These are phyloP conservation scores for Colletotrichum kahawae DNA, from an alignment of 2,329 filamentous ascomycete genomes.

Conservation along the genomic window DNA sequence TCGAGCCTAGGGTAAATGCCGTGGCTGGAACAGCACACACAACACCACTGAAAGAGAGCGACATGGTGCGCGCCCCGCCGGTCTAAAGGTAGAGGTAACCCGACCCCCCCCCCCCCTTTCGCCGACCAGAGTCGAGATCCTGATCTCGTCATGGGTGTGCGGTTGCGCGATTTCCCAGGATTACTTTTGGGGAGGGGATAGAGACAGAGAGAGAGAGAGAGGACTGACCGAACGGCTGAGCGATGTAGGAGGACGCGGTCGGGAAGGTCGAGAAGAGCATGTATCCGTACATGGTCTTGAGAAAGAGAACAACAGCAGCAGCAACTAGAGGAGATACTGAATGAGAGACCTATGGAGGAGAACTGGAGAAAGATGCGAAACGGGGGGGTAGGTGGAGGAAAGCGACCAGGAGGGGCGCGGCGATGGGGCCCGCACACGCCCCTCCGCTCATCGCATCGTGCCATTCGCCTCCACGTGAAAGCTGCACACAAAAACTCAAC, in stretches of 20 bases:
- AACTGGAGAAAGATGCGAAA: background rate
- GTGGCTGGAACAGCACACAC: background rate
- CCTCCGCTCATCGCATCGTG: conserved; percentile 12
- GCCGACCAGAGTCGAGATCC: background rate
- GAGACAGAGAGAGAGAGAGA: background rate
- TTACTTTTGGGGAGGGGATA: background rate
- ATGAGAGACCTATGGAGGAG: background rate
- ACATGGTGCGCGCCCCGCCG: background rate
- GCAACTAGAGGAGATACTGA: background rate
- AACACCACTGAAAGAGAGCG: background rate
- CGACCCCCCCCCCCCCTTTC: background rate
- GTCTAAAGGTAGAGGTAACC: background rate
- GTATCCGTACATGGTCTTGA: background rate
- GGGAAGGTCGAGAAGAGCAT: background rate
- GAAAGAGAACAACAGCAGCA: background rate
- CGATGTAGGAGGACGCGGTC: background rate
- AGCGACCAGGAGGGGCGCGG: background rate
- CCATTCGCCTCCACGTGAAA: conserved; percentile 21
- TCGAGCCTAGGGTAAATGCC: background rate
- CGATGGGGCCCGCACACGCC: background rate
- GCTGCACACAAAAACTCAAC: conserved; percentile 16
- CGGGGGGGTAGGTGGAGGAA: background rate
- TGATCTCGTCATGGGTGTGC: conserved; percentile 16
- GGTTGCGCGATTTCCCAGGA: conserved; percentile 19
- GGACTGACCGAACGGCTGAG: background rate